These are phyloP conservation scores for Pseudogymnoascus sp. DNA, from an alignment of 2,329 filamentous ascomycete species.

Conservation along the genomic window DNA sequence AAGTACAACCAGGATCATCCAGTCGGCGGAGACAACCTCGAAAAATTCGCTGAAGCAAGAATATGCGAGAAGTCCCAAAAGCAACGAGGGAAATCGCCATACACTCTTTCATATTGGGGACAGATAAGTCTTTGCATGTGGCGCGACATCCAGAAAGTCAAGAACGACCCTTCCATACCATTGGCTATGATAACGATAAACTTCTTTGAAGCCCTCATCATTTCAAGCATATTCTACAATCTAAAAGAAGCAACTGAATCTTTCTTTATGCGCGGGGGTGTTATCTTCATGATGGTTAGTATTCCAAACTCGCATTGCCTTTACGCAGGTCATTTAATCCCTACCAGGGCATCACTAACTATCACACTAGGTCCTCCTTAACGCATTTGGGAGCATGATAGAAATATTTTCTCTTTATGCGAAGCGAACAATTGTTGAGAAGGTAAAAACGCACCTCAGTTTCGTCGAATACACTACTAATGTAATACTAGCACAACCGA, in stretches of 20 bases:
- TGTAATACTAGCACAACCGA: constrained; percentile 52
- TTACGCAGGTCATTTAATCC: not conserved
- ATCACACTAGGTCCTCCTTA: not conserved
- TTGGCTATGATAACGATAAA: constrained; percentile 12
- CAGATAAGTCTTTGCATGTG: constrained; percentile 57
- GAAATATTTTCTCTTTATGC: constrained; percentile 28
- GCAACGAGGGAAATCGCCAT: constrained; percentile 68
- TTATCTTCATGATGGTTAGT: constrained; percentile 13
- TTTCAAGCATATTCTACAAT: constrained; percentile 12
- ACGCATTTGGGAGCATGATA: constrained; percentile 10
- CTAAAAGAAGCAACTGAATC: constrained; percentile 11
- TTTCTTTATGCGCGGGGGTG: constrained; percentile 10
- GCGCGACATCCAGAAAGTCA: constrained; percentile 58
- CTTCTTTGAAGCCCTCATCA: constrained; percentile 13
- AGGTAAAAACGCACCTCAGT: constrained; percentile 15
- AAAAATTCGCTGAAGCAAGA: constrained; percentile 34
- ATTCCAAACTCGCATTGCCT: constrained; percentile 44
- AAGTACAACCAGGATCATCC: constrained; percentile 36
- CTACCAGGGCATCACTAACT: constrained; percentile 28
- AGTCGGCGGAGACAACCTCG: constrained; percentile 32
- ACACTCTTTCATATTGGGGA: constrained; percentile 38
- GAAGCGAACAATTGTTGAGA: constrained; percentile 32
- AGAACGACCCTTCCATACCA: constrained; percentile 44
- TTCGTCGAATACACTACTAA: not conserved
- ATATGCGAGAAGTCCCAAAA: constrained; percentile 52